These are phyloP conservation scores for Epicoccum sorghinum DNA, from an alignment of 2,329 filamentous ascomycete species.

Conservation along the genomic window DNA sequence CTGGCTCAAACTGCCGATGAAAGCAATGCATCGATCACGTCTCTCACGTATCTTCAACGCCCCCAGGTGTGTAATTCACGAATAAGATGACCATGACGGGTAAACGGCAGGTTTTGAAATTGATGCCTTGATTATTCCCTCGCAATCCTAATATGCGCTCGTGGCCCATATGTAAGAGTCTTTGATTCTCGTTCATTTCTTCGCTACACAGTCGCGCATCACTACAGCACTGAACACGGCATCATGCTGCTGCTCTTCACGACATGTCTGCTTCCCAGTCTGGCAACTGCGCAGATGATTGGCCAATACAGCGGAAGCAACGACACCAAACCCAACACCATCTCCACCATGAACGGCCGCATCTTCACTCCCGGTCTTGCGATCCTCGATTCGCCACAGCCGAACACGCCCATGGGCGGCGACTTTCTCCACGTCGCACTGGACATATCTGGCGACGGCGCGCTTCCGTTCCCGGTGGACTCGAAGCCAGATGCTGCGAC, in stretches of 20 bases:
- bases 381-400: constrained; percentile 63
- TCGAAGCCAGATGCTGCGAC: constrained; percentile 58
- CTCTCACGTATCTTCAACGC: not conserved
- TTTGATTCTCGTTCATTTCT: not conserved
- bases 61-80: not conserved
- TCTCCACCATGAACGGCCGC: constrained; percentile 68
- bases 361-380: constrained; percentile 73
- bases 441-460: constrained; percentile 70
- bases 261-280: constrained; percentile 26
- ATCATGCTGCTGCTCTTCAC: constrained; percentile 25
- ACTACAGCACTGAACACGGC: constrained; percentile 8
- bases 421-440: constrained; percentile 67
- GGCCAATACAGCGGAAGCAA: constrained; percentile 28
- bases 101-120: constrained; percentile 13
- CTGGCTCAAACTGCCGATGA: not conserved
- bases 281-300: constrained; percentile 37
- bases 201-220: not conserved
- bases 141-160: constrained; percentile 28
- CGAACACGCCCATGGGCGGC: constrained; percentile 46
- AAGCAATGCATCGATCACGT: not conserved
- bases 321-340: constrained; percentile 44
- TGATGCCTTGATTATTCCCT: constrained; percentile 18
- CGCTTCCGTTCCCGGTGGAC: constrained; percentile 64
- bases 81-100: not conserved
- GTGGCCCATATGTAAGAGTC: constrained; percentile 39